Evolutionary conservation across 441 rosid species (phyloP).

Genomic region (Cnidoscolus chayamansa): DNA sequence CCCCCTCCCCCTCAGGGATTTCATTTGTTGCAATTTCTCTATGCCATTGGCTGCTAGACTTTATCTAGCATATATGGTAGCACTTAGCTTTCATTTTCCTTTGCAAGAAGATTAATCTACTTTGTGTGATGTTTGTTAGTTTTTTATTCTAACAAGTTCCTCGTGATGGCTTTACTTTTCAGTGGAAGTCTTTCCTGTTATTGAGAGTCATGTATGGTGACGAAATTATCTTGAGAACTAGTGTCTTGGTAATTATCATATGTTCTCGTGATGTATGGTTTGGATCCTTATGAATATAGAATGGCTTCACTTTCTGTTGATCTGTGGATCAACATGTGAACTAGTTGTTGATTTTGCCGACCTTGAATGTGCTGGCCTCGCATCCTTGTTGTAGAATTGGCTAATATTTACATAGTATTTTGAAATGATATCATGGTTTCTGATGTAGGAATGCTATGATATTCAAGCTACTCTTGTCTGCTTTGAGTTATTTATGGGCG

Average conservation of each 20-base stretch:
- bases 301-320: neutral
- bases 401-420: neutral
- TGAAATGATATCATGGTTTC: neutral
- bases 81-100: neutral
- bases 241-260: neutral
- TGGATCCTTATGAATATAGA: constrained; percentile 1
- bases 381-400: neutral
- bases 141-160: neutral
- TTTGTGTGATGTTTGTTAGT: neutral
- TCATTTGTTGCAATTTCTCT: neutral
- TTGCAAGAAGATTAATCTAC: neutral
- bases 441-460: neutral
- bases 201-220: neutral
- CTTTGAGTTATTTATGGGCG: neutral
- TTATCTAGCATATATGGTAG: neutral
- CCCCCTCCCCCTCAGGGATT: neutral
- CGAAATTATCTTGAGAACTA: neutral
- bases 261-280: neutral
- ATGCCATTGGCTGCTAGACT: neutral
- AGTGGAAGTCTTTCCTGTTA: neutral
- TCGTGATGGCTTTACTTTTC: neutral
- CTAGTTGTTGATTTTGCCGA: neutral
- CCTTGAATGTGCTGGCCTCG: neutral
- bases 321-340: neutral
- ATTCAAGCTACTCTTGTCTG: neutral